Percentiles rank a stretch among this genome's conserved stretches.
Conservation (phyloP, 2,329 filamentous ascomycete genomes). For the Aureobasidium uvarum region DNA sequence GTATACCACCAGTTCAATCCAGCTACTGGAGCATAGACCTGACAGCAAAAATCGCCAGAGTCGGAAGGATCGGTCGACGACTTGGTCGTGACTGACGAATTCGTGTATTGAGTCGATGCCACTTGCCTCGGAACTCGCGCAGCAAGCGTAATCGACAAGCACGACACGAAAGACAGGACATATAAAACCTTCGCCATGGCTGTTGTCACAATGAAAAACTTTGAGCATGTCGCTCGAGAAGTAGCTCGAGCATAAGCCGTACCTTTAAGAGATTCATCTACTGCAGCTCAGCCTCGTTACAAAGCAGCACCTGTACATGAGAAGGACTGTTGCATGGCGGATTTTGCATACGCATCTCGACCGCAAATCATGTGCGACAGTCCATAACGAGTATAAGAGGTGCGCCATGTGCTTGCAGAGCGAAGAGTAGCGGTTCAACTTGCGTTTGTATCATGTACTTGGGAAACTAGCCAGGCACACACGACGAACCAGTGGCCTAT, state of each 20-base stretch:
- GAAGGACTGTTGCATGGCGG: neutral
- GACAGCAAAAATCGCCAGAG: slow-evolving; percentile 1
- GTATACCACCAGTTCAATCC: neutral
- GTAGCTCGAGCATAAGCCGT: neutral
- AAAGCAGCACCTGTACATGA: neutral
- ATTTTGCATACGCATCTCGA: neutral
- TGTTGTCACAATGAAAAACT: neutral
- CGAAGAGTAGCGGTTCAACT: neutral
- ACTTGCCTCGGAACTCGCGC: neutral
- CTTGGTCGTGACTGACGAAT: neutral
- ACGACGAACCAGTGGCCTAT: neutral
- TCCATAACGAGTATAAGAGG: neutral
- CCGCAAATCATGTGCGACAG: neutral
- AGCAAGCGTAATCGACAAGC: neutral
- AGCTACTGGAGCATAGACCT: neutral
- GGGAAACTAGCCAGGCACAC: neutral
- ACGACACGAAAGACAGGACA: neutral
- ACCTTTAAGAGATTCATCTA: neutral
- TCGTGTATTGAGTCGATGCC: neutral
- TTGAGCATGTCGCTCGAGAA: neutral
- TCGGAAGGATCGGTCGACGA: neutral
- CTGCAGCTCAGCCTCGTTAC: neutral
- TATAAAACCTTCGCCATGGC: neutral
- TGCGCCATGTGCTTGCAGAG: neutral
- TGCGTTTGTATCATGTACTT: neutral